These are phyloP conservation scores for Torulaspora maleeae DNA, from an alignment of 805 yeast species.

Conservation along the genomic window DNA sequence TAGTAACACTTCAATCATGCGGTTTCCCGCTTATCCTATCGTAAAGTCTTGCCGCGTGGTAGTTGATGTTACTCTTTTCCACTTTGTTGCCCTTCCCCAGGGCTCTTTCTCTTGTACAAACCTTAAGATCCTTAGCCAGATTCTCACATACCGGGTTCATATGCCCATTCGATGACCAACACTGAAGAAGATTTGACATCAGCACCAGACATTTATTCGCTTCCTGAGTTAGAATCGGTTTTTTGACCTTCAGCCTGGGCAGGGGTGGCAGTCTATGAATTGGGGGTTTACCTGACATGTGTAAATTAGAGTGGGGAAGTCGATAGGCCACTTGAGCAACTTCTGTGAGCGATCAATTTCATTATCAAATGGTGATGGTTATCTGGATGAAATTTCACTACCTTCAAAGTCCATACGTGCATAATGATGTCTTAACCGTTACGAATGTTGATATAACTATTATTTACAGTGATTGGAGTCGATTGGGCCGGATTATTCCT, in stretches of 20 bases:
- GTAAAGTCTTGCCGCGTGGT: constrained; percentile 49
- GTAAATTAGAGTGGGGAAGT: not conserved
- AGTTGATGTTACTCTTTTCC: constrained; percentile 44
- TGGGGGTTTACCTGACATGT: constrained; percentile 38
- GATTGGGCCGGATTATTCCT: not conserved
- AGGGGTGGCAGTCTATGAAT: constrained; percentile 60
- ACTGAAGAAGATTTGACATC: constrained; percentile 80
- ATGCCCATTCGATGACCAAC: constrained; percentile 96
- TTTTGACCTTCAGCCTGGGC: constrained; percentile 66
- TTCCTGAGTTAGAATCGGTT: constrained; percentile 51
- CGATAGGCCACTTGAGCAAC: no score
- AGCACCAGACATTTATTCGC: constrained; percentile 72
- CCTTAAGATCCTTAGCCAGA: constrained; percentile 64
- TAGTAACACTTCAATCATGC: constrained; percentile 22
- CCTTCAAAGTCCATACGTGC: not conserved
- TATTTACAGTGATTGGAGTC: not conserved
- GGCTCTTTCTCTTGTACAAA: constrained; percentile 53
- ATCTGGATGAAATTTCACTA: constrained; percentile 1
- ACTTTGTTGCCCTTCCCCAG: constrained; percentile 25
- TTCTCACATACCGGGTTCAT: constrained; percentile 62
- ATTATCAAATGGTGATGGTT: not conserved
- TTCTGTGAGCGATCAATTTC: no score
- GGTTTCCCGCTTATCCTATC: constrained; percentile 48
- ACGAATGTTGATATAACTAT: not conserved
- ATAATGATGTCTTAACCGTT: not conserved